Conservation (phyloP, 352 stramenopile species). For the Paralagenidium karlingii region DNA sequence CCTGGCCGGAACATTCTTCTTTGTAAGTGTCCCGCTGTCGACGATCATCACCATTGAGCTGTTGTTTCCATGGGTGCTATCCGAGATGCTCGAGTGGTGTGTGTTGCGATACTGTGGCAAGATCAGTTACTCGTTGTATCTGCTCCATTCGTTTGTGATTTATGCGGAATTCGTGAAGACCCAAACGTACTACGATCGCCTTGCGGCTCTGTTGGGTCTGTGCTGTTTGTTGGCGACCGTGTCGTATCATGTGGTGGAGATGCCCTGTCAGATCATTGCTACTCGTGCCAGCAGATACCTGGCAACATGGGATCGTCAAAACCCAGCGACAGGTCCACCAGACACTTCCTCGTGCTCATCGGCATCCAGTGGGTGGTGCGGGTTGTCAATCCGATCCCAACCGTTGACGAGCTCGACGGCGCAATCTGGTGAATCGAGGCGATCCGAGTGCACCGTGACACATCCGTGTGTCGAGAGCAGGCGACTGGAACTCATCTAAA, state of each 20-base stretch:
- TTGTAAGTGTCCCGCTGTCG: slow-evolving; percentile 13
- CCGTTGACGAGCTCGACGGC: no score
- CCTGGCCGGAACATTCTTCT: slow-evolving; percentile 12
- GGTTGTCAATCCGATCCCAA: no score
- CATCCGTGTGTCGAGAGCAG: no score
- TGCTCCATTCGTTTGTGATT: slow-evolving; percentile 25
- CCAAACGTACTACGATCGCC: slow-evolving; percentile 14
- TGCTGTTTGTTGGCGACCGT: slow-evolving; percentile 12
- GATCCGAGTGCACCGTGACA: no score
- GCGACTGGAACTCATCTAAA: no score
- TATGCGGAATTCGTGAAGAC: slow-evolving; percentile 8
- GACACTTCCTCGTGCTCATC: no score
- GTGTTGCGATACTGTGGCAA: slow-evolving; percentile 21
- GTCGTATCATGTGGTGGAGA: slow-evolving; percentile 28
- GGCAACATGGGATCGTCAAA: no score
- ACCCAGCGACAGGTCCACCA: no score
- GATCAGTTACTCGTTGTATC: slow-evolving; percentile 31
- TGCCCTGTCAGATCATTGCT: slow-evolving; percentile 26
- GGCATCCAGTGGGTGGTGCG: no score
- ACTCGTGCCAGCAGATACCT: slow-evolving; percentile 14
- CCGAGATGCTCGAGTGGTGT: slow-evolving; percentile 21
- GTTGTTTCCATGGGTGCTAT: slow-evolving; percentile 15
- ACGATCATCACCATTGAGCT: slow-evolving; percentile 21
- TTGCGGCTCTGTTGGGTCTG: slow-evolving; percentile 19
- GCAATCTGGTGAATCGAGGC: no score